phyloP scores from a whole-genome alignment of 352 stramenopile genomes.

The Globisporangium viniferum region DNA sequence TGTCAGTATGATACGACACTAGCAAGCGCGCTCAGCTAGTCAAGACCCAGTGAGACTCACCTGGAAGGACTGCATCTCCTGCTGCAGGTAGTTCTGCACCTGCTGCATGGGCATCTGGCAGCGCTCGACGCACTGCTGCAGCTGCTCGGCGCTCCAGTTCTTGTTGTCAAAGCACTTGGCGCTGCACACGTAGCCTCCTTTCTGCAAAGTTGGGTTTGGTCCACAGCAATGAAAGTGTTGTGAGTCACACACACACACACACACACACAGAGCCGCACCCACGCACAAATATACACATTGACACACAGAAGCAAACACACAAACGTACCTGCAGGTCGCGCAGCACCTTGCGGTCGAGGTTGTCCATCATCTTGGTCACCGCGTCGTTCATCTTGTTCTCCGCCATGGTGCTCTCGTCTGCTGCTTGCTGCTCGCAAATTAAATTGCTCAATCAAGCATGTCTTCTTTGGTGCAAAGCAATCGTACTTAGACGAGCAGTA shows the following conservation, averaged over 20 bases:
- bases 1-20: background rate
- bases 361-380: constrained; percentile 82
- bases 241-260: background rate
- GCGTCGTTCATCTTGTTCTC: constrained; percentile 81
- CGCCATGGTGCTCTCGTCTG: constrained; percentile 40
- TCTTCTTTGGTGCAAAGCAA: constrained; percentile 8
- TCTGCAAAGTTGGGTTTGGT: constrained; percentile 26
- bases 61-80: constrained; percentile 84
- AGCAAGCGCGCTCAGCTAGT: background rate
- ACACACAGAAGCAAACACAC: background rate
- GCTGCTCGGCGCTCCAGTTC: constrained; percentile 66
- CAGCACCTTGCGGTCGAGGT: constrained; percentile 70
- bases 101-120: constrained; percentile 86
- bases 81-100: constrained; percentile 79
- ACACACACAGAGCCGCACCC: no score
- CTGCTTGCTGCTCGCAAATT: background rate
- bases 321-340: constrained; percentile 60
- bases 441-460: constrained; percentile 3
- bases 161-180: constrained; percentile 89
- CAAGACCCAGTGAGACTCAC: constrained; percentile 11
- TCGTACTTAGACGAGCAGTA: constrained; percentile 2
- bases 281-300: background rate
- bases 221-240: background rate
- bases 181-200: constrained; percentile 79
- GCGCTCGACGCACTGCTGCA: constrained; percentile 79